Evolutionary conservation across 768 basidiomycete genomes (phyloP).

Genomic region (Infundibulicybe gibba): DNA sequence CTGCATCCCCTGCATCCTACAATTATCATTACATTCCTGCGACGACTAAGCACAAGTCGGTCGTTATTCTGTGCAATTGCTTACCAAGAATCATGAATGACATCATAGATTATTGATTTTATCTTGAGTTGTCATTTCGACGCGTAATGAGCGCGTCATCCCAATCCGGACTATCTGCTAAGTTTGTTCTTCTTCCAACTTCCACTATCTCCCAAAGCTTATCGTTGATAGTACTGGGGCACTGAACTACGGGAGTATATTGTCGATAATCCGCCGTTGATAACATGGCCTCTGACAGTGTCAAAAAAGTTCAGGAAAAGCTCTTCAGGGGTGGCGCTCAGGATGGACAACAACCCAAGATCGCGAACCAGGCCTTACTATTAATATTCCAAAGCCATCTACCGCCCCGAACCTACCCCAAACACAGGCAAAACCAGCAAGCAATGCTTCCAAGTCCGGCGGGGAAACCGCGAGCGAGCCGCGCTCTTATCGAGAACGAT

Average conservation of each 20-base stretch:
- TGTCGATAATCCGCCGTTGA: too few relatives aligned
- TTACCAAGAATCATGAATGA: too few relatives aligned
- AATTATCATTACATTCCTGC: too few relatives aligned
- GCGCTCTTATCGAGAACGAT: constrained; percentile 56
- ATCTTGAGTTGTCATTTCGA: too few relatives aligned
- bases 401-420: constrained; percentile 39
- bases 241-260: neutral
- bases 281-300: constrained; percentile 35
- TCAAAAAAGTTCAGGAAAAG: constrained; percentile 70
- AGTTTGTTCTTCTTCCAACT: neutral
- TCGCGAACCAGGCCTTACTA: constrained; percentile 43
- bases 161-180: too few relatives aligned
- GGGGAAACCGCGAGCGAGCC: constrained; percentile 12
- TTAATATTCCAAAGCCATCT: constrained; percentile 62
- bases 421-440: constrained; percentile 37
- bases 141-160: too few relatives aligned
- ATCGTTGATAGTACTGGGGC: neutral
- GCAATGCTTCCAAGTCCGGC: constrained; percentile 27
- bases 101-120: too few relatives aligned
- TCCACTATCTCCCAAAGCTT: neutral
- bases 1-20: too few relatives aligned
- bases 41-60: too few relatives aligned
- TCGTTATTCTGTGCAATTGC: too few relatives aligned
- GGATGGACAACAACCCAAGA: constrained; percentile 12
- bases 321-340: constrained; percentile 53